A percentile compares a stretch with the other conserved stretches of the same genome.
phyloP scores from a whole-genome alignment of 2,329 filamentous ascomycete genomes.

The Colletotrichum spinosum region DNA sequence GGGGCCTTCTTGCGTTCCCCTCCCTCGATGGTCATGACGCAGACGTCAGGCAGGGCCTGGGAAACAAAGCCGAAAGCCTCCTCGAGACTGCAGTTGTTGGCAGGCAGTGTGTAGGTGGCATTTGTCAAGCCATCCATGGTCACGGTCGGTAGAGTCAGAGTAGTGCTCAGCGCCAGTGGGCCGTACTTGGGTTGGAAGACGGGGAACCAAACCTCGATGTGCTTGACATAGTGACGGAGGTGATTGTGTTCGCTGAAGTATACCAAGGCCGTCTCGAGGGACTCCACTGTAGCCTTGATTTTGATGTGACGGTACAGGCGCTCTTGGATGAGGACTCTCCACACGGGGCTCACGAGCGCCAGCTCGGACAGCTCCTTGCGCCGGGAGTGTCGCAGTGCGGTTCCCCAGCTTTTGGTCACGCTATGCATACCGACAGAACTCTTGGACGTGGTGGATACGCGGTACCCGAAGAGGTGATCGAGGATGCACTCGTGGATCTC shows the following conservation, averaged over 20 bases:
- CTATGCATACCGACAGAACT: constrained; percentile 66
- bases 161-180: constrained; percentile 55
- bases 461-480: constrained; percentile 77
- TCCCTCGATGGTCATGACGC: constrained; percentile 79
- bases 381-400: constrained; percentile 73
- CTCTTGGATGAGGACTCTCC: constrained; percentile 76
- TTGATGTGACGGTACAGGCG: constrained; percentile 82
- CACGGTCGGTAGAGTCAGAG: constrained; percentile 62
- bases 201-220: constrained; percentile 83
- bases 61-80: constrained; percentile 76
- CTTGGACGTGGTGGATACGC: constrained; percentile 70
- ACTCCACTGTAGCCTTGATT: constrained; percentile 76
- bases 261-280: constrained; percentile 66
- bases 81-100: constrained; percentile 76
- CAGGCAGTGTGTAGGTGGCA: constrained; percentile 68
- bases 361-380: constrained; percentile 75
- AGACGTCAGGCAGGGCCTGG: constrained; percentile 68
- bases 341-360: constrained; percentile 71
- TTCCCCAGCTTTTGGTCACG: constrained; percentile 71
- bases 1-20: constrained; percentile 82
- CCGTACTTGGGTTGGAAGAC: constrained; percentile 72
- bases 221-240: constrained; percentile 73
- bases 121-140: constrained; percentile 67
- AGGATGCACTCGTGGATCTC: constrained; percentile 80
- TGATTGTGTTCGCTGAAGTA: constrained; percentile 72